Conservation (phyloP, 2,329 filamentous ascomycete species). For the Cladorrhinum sp. region DNA sequence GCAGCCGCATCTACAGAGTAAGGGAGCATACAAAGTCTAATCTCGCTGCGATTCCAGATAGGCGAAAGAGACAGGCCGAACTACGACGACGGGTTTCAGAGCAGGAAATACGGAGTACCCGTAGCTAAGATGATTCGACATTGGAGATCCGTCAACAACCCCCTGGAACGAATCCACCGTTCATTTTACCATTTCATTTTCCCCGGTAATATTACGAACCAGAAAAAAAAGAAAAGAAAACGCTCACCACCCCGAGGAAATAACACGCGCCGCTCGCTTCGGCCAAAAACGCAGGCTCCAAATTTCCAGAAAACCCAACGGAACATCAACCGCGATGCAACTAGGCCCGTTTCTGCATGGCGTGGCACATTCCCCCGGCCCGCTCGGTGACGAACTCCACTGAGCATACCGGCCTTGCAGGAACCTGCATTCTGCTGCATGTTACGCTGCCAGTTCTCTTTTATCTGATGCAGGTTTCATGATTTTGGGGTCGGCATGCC, state of each 20-base stretch:
- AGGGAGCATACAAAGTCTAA: constrained; percentile 8
- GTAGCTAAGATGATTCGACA: neutral
- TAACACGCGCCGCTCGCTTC: constrained; percentile 12
- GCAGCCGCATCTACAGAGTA: neutral
- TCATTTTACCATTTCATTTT: neutral
- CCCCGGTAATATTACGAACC: neutral
- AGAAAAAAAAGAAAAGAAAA: no score
- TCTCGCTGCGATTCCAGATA: constrained; percentile 12
- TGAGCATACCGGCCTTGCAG: neutral
- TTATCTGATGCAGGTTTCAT: neutral
- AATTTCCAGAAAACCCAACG: constrained; percentile 27
- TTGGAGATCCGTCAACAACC: neutral
- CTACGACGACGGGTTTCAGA: neutral
- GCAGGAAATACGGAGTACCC: neutral
- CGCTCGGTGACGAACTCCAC: neutral
- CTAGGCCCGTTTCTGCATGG: constrained; percentile 17
- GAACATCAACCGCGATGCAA: constrained; percentile 21
- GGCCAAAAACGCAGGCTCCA: constrained; percentile 15
- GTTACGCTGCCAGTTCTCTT: neutral
- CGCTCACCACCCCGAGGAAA: constrained; percentile 6
- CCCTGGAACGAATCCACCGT: neutral
- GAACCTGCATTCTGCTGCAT: neutral
- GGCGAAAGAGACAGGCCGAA: constrained; percentile 4
- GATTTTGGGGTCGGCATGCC: neutral
- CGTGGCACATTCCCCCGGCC: no score